Conservation (phyloP, 78 protist species). For the Monocercomonoides exilis region DNA sequence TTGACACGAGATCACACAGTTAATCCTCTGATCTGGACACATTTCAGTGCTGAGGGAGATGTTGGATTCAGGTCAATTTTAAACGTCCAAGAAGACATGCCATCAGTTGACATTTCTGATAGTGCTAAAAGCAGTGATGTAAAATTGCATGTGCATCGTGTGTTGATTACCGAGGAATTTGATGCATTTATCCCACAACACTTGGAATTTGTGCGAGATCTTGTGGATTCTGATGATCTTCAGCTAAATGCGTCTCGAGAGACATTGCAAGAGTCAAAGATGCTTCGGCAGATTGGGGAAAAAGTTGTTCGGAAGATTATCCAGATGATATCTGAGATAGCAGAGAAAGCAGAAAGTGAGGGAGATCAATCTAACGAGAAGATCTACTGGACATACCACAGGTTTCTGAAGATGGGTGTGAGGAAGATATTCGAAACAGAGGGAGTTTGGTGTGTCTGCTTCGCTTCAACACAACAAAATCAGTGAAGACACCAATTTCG, state of each 20-base stretch:
- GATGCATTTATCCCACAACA: conserved; percentile 86
- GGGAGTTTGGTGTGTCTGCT: conserved; percentile 74
- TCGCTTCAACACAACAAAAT: conserved; percentile 58
- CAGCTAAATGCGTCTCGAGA: conserved; percentile 97
- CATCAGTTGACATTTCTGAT: too few relatives aligned
- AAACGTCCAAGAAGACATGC: background rate
- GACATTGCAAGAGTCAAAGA: conserved; percentile 56
- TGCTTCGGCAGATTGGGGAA: conserved; percentile 63
- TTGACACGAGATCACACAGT: background rate
- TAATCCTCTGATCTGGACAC: background rate
- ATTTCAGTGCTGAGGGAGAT: background rate
- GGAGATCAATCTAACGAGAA: conserved; percentile 18
- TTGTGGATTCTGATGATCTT: conserved; percentile 94
- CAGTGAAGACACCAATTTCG: conserved; percentile 22
- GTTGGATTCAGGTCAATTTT: background rate
- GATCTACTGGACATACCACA: conserved; percentile 66
- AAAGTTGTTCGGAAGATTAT: conserved; percentile 80
- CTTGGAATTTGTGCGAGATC: conserved; percentile 85
- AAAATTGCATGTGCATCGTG: conserved; percentile 71
- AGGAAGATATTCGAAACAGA: conserved; percentile 78
- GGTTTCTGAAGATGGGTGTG: conserved; percentile 89
- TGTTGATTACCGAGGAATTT: conserved; percentile 77
- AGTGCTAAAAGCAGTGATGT: too few relatives aligned
- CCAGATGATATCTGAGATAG: conserved; percentile 63
- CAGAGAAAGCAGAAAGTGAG: conserved; percentile 30